phyloP scores from a whole-genome alignment of 805 yeast genomes.

The Priceomyces fermenticarens region DNA sequence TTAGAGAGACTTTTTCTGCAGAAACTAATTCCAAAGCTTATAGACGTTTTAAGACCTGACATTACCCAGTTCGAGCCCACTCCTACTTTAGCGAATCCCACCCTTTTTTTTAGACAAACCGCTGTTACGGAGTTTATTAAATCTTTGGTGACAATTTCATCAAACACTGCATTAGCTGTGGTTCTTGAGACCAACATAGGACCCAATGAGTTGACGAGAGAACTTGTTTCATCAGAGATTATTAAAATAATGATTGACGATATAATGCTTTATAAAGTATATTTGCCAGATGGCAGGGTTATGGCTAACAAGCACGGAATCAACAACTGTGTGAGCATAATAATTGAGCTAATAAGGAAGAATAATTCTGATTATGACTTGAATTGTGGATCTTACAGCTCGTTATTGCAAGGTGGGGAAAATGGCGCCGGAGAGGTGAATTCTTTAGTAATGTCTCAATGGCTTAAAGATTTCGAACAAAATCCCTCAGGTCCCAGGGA shows the following conservation, averaged over 20 bases:
- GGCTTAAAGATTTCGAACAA: conserved; percentile 57
- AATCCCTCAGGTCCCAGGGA: conserved; percentile 93
- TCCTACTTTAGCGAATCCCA: conserved; percentile 24
- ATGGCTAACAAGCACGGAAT: conserved; percentile 75
- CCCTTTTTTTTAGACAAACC: conserved; percentile 59
- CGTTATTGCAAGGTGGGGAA: conserved; percentile 39
- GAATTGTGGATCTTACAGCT: conserved; percentile 78
- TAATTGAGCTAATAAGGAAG: conserved; percentile 90
- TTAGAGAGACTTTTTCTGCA: conserved; percentile 74
- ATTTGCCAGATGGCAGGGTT: conserved; percentile 7
- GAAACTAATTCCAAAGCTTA: conserved; percentile 65
- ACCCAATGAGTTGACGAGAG: conserved; percentile 90
- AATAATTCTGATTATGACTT: conserved; percentile 94
- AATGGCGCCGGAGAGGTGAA: conserved; percentile 37
- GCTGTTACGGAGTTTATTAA: conserved; percentile 95
- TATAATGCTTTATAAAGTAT: conserved; percentile 51
- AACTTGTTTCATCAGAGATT: conserved; percentile 74
- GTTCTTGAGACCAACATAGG: conserved; percentile 91
- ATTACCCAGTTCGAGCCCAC: conserved; percentile 47
- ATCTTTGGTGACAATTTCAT: conserved; percentile 90
- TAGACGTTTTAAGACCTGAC: conserved; percentile 68
- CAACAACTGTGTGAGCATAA: conserved; percentile 90
- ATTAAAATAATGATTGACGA: conserved; percentile 65
- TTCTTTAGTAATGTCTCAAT: conserved; percentile 39
- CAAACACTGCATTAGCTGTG: conserved; percentile 67